Base-by-base conservation (phyloP, 768 basidiomycete genomes). In the Lactarius quietus region DNA sequence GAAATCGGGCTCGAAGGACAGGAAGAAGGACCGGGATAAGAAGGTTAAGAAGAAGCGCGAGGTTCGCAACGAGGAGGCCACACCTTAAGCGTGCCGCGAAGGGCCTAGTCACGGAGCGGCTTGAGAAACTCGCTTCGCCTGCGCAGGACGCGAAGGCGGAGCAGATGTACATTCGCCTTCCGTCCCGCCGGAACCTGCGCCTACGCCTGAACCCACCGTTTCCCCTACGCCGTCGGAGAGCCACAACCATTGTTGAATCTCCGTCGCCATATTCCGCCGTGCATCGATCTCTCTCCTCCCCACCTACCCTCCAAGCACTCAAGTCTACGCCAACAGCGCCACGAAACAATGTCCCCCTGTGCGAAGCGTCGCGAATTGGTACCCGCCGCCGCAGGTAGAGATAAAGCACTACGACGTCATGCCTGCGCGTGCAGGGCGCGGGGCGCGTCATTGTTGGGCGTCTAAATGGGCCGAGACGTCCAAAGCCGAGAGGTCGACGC, bases 371-470 rank as follows among this genome's bases (percentile, higher is more conserved):
- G 38, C 61, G 26, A 39, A 45, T 10, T 15, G 26, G 31, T 52
- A 48, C 26, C 56, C 62, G n/a, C 33, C 74, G 48, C 73, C 74
- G 26, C 64, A 69, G 3, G 83, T 85, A 66, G 77, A 82, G 0
- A 86, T 85, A 58, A 81, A 85, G 64, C n/a, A n/a, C n/a, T 91
- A 92, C 70, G 86, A 92, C 70, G 74, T 90, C 29, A 84, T 86
- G 15, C 91, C 89, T 41, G 90, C 89, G 5, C 82, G 90, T 26
- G 90, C 91, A 4, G 91, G 92, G 2, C 78, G 82, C 52, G 91
- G 92, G 90, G 15, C 82, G 83, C 60, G 91, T 92, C n/a, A 80
- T 88, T 3, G 79, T 89, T 5, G 88, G 1, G 85, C 88, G 0
- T 83, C 89, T 2, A 77, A 93, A 28, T 93, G 90, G 90, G 84